These are phyloP conservation scores for Apiospora phragmitis DNA, from an alignment of 2,329 filamentous ascomycete genomes.

Conservation along the genomic window DNA sequence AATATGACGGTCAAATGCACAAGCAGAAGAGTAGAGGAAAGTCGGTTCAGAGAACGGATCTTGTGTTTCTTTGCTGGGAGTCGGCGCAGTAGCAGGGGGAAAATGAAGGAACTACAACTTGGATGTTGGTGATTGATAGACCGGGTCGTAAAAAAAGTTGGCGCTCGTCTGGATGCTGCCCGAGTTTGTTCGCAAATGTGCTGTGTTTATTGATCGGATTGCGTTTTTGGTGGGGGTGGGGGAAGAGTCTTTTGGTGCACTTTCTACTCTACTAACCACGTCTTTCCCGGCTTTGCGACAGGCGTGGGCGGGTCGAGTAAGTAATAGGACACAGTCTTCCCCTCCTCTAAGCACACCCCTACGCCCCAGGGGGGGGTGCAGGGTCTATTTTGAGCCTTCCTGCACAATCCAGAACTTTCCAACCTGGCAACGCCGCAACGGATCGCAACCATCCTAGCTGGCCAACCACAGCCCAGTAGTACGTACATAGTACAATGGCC, in stretches of 20 bases:
- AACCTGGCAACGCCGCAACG: conserved; percentile 2
- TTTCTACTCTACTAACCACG: neutral
- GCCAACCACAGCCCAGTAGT: neutral
- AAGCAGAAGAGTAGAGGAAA: conserved; percentile 10
- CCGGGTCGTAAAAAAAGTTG: conserved; percentile 7
- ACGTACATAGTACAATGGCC: too few species aligned
- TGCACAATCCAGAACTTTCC: conserved; percentile 19
- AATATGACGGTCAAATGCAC: conserved; percentile 14
- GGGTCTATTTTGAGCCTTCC: conserved; percentile 2
- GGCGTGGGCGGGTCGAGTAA: neutral
- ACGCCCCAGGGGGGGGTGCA: conserved; percentile 1
- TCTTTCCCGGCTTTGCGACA: neutral
- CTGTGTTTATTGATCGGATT: conserved; percentile 4
- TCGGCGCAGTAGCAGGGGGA: conserved; percentile 5
- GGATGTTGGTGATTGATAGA: neutral
- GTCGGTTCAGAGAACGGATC: conserved; percentile 12
- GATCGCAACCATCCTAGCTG: neutral
- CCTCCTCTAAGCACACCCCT: conserved; percentile 16
- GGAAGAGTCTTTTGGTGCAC: conserved; percentile 4
- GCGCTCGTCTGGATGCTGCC: conserved; percentile 9
- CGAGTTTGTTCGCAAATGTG: conserved; percentile 9
- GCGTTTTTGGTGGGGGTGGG: conserved; percentile 4
- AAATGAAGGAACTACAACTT: neutral
- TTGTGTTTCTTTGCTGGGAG: neutral
- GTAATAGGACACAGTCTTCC: conserved; percentile 8